Base-by-base conservation (phyloP, 2,329 filamentous ascomycete species). In the Colletotrichum tanaceti region DNA sequence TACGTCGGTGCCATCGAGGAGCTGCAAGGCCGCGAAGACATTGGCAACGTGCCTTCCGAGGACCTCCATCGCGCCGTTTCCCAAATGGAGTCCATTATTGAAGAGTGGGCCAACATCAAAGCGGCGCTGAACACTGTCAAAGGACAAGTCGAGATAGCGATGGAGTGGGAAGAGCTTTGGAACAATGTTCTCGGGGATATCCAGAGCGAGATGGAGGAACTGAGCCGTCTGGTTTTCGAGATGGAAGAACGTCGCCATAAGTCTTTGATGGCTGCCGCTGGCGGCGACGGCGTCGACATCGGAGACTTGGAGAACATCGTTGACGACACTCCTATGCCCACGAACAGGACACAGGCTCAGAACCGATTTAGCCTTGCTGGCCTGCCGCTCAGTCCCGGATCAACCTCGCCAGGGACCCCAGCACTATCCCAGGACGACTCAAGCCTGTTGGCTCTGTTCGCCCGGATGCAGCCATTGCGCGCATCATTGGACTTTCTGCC, bases 161-260 rank as follows among this genome's bases (percentile, higher is more conserved):
- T 98, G 94, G 96, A 99, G 77, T 99, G 95, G 95, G 94, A 98
- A 78, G 94, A 98, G 80, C 85, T 99, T 43, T 98, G 96, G 95
- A 93, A 93, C 74, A 93, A 88, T 71, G 95, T 98, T 3, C 84
- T 99, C 3, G 95, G 94, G 52, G 95, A 98, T 77, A 97, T 98
- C 70, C 93, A 94, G 60, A 89, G 91, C 71, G 96, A 99, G 80
- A 90, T 89, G 64, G 92, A 96, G 72, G 90, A 91, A 52, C 84
- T 97, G 18, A 89, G 88, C 74, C 87, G 92, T 46, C 82, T 97
- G 55, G 93, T 98, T 38, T 98, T 98, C 75, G 94, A 98, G 79
- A 97, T 98, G 94, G 96, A 99, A 78, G 96, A 98, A 81, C 91
- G 94, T 72, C 87, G 96, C 55, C 95, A 98, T 79, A 91, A 91